Percentiles rank a stretch among this genome's conserved stretches.
Evolutionary conservation across 139 green algal genomes (phyloP).

Genomic region (Closterium sp.): DNA sequence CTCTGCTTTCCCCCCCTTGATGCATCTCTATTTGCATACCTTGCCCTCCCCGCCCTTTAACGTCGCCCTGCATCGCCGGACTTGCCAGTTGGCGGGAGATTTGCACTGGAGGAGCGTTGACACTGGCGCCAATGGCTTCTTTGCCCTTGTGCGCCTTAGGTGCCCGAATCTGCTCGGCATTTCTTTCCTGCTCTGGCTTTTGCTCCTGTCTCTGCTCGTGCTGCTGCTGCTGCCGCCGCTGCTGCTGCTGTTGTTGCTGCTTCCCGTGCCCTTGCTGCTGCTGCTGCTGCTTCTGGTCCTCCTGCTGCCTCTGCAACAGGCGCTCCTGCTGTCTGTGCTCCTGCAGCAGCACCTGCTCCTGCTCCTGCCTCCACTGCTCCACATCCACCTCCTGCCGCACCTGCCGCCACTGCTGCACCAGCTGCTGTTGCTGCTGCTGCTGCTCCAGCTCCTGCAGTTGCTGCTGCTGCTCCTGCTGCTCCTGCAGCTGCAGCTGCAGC

Average conservation of each 20-base stretch:
- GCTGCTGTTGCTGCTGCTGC: slow-evolving; percentile 1
- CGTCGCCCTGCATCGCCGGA: too few relatives aligned
- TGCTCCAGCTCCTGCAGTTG: not conserved
- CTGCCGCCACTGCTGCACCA: slow-evolving; percentile 1
- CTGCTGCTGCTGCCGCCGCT: not conserved
- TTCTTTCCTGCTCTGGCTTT: too few relatives aligned
- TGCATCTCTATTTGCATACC: too few relatives aligned
- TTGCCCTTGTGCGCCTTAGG: too few relatives aligned
- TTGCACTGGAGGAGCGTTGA: too few relatives aligned
- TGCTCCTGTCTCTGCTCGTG: not conserved
- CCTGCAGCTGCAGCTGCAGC: not conserved
- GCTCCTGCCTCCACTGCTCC: not conserved
- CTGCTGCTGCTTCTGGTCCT: not conserved
- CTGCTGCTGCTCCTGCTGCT: not conserved
- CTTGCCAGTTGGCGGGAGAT: too few relatives aligned
- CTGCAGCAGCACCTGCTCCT: not conserved
- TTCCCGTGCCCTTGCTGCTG: not conserved
- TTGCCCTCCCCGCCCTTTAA: not conserved
- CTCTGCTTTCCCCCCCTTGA: too few relatives aligned
- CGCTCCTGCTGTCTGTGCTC: not conserved
- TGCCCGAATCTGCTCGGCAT: too few relatives aligned
- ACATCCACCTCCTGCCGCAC: not conserved
- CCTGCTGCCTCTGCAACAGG: not conserved
- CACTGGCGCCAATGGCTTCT: too few relatives aligned
- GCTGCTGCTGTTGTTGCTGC: not conserved